phyloP scores from a whole-genome alignment of 768 basidiomycete genomes.

The Leccinum pellstonianum region DNA sequence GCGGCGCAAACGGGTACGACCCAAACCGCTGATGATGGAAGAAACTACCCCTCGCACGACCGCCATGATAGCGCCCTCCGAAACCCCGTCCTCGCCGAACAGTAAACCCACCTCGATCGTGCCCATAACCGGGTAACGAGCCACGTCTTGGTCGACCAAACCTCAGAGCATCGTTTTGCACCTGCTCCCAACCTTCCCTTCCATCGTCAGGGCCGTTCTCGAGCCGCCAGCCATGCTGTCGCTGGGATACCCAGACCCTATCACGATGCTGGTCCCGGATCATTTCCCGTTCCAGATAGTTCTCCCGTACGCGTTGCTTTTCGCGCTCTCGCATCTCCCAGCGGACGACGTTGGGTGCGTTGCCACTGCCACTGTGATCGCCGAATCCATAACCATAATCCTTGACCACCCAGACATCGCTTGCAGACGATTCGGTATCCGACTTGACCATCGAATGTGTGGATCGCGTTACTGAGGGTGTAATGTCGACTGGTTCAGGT shows the following conservation, averaged over 20 bases:
- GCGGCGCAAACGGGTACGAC: conserved; percentile 34
- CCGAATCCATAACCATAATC: conserved; percentile 70
- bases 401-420: conserved; percentile 52
- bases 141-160: conserved; percentile 34
- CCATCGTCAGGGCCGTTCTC: conserved; percentile 29
- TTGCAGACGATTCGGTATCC: conserved; percentile 19
- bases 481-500: not conserved
- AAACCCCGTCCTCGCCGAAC: conserved; percentile 37
- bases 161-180: conserved; percentile 14
- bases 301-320: conserved; percentile 16
- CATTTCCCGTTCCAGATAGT: conserved; percentile 13
- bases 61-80: conserved; percentile 38
- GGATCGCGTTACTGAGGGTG: not conserved
- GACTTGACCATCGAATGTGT: conserved; percentile 10
- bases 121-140: conserved; percentile 32
- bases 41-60: conserved; percentile 35
- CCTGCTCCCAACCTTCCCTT: conserved; percentile 22
- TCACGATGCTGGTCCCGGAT: conserved; percentile 19
- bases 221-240: conserved; percentile 22
- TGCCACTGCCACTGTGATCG: conserved; percentile 37
- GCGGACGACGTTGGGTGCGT: conserved; percentile 30
- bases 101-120: conserved; percentile 33
- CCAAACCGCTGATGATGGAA: conserved; percentile 34
- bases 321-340: conserved; percentile 33
- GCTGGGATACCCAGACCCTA: conserved; percentile 15